phyloP scores from a whole-genome alignment of 2,329 filamentous ascomycete species.

The Alternaria alternata region DNA sequence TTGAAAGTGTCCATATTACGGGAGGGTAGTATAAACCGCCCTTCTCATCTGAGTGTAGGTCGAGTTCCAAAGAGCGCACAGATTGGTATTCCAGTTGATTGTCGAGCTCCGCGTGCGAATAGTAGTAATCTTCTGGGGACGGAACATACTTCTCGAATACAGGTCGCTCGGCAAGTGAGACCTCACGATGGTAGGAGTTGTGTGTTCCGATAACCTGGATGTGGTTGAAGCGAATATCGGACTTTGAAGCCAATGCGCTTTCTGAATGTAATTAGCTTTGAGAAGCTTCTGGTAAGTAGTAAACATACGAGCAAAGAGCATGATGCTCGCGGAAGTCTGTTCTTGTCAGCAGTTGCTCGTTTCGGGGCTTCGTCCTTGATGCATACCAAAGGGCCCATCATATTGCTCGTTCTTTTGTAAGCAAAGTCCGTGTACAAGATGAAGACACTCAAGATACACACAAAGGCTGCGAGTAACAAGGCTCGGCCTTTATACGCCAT shows the following conservation, averaged over 20 bases:
- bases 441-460: constrained; percentile 4
- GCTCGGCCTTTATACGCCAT: constrained; percentile 20
- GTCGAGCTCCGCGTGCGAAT: constrained; percentile 57
- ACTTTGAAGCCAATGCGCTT: constrained; percentile 18
- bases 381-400: constrained; percentile 26
- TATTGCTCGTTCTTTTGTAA: constrained; percentile 4
- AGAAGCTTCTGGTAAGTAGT: no score
- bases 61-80: constrained; percentile 59
- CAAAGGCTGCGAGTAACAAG: constrained; percentile 12
- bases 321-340: constrained; percentile 25
- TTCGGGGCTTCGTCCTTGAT: no score
- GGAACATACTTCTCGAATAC: constrained; percentile 52
- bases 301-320: constrained; percentile 33
- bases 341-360: constrained; percentile 5
- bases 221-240: constrained; percentile 59
- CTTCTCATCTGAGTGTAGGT: constrained; percentile 59
- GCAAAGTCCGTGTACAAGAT: constrained; percentile 3
- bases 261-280: constrained; percentile 22
- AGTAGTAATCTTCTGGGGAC: constrained; percentile 55
- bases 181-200: constrained; percentile 62
- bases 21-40: constrained; percentile 59
- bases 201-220: constrained; percentile 62
- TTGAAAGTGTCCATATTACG: constrained; percentile 53
- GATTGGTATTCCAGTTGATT: constrained; percentile 58
- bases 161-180: constrained; percentile 52